phyloP scores from a whole-genome alignment of 2,329 filamentous ascomycete genomes.

The Calycina herbarum region DNA sequence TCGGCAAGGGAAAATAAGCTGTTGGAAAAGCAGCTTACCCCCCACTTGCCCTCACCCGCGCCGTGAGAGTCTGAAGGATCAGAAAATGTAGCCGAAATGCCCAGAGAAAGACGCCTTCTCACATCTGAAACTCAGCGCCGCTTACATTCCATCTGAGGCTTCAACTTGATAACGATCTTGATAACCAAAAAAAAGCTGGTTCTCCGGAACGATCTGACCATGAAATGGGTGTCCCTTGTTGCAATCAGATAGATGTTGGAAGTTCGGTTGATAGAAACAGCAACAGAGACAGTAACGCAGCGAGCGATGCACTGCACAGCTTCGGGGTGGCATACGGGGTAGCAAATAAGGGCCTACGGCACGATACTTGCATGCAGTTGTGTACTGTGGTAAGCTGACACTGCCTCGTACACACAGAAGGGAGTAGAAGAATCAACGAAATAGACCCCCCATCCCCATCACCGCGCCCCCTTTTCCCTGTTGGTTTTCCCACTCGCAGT shows the following conservation, averaged over 20 bases:
- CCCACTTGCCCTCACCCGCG: not conserved
- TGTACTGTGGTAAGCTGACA: too few species aligned
- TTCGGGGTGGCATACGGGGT: too few species aligned
- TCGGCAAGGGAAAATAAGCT: too few species aligned
- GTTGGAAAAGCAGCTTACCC: too few species aligned
- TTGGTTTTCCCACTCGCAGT: not conserved
- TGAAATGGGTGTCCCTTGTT: not conserved
- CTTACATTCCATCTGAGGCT: slow-evolving; percentile 3
- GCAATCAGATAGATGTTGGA: not conserved
- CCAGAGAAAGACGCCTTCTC: not conserved
- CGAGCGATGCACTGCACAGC: not conserved
- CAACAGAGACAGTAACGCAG: not conserved
- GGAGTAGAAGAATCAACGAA: too few species aligned
- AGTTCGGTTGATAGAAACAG: not conserved
- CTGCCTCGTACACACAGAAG: too few species aligned
- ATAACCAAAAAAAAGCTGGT: not conserved
- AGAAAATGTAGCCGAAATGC: not conserved
- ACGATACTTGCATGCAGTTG: not conserved
- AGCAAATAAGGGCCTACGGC: not conserved
- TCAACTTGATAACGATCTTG: not conserved
- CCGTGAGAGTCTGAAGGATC: not conserved
- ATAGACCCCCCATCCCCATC: too few species aligned
- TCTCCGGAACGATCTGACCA: not conserved
- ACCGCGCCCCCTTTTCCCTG: too few species aligned
- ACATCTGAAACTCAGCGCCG: not conserved